phyloP scores from a whole-genome alignment of 2,329 filamentous ascomycete species.

The Furcasterigmium sp. region DNA sequence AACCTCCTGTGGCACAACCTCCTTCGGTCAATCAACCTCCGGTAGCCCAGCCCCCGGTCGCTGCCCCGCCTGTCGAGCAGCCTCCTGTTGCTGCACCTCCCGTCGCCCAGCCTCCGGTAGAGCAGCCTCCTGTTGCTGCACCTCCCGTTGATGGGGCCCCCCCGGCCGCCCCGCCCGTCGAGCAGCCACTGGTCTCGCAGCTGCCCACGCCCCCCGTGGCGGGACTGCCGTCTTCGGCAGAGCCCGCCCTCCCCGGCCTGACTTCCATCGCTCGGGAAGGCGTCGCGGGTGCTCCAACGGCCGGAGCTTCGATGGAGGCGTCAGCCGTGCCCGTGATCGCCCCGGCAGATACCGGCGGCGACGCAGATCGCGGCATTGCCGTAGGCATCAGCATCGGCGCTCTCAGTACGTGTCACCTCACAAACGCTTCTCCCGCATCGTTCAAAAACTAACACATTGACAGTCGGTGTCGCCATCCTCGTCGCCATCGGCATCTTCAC shows the following conservation, averaged over 20 bases:
- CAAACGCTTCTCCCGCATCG: not conserved
- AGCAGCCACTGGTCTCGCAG: not conserved
- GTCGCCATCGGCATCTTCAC: conserved; percentile 3
- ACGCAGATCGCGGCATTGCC: not conserved
- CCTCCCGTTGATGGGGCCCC: not conserved
- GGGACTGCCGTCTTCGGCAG: not conserved
- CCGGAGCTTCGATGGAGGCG: not conserved
- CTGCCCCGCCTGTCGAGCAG: not conserved
- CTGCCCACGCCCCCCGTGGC: not conserved
- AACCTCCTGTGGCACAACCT: not conserved
- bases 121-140: not conserved
- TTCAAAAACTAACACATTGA: not conserved
- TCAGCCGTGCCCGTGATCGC: not conserved
- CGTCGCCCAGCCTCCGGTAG: not conserved
- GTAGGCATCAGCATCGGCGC: conserved; percentile 1
- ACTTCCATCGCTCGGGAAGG: conserved; percentile 1
- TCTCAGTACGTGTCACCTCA: not conserved
- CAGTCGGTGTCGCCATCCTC: not conserved
- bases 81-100: not conserved
- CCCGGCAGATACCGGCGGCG: conserved; percentile 1
- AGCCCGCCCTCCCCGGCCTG: not conserved
- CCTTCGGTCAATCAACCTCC: not conserved
- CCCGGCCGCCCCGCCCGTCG: not conserved
- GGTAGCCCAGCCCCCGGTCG: not conserved
- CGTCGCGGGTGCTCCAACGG: not conserved